Evolutionary conservation across 768 basidiomycete genomes (phyloP).

Genomic region (Lactarius indigo): DNA sequence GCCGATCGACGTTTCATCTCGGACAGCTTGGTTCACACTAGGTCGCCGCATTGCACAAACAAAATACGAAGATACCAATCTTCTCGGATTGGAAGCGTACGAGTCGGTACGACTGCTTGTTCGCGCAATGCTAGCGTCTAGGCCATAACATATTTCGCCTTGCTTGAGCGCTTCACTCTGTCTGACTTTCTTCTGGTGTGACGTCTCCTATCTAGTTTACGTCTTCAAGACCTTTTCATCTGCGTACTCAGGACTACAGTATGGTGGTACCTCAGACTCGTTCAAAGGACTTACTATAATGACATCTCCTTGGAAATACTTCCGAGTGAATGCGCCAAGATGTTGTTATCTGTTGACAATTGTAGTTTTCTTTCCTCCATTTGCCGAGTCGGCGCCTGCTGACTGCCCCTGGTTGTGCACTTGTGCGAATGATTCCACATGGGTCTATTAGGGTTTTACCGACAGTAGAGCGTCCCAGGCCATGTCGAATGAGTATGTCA

Average conservation of each 20-base stretch:
- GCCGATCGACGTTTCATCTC: neutral
- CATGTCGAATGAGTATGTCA: slow-evolving; percentile 7
- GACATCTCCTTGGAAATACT: slow-evolving; percentile 13
- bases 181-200: neutral
- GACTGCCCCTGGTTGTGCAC: neutral
- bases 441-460: slow-evolving; percentile 1
- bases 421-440: neutral
- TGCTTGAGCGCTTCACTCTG: neutral
- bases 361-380: neutral
- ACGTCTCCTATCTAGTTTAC: neutral
- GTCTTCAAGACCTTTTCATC: neutral
- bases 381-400: neutral
- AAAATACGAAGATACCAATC: neutral
- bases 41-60: neutral
- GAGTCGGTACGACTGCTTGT: neutral
- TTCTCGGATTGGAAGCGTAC: neutral
- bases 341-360: neutral
- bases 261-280: slow-evolving; percentile 14
- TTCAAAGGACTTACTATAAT: neutral
- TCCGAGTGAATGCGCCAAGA: slow-evolving; percentile 3
- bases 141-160: neutral
- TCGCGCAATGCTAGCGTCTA: neutral
- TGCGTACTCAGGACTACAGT: slow-evolving; percentile 2
- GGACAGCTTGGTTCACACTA: neutral
- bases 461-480: slow-evolving; percentile 3